Conservation (phyloP, 2,329 filamentous ascomycete species). For the Colletotrichum chlorophyti region DNA sequence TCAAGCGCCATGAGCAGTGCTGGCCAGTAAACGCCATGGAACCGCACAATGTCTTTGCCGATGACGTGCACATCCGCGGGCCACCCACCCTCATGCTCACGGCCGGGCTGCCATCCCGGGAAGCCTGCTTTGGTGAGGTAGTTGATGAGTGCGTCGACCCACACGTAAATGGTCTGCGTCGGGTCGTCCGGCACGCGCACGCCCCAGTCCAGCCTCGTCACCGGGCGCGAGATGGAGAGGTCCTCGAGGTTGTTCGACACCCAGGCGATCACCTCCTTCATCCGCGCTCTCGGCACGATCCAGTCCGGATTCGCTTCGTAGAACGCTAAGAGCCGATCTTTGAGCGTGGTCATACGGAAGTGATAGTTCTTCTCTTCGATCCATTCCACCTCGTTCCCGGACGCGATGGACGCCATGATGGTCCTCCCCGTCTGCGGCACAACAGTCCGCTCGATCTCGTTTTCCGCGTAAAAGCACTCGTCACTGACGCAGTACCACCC, state of each 20-base stretch:
- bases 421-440: conserved; percentile 84
- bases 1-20: conserved; percentile 90
- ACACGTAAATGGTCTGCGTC: conserved; percentile 94
- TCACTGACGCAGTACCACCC: conserved; percentile 98
- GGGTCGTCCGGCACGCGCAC: conserved; percentile 85
- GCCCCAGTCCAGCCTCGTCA: conserved; percentile 82
- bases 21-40: conserved; percentile 98
- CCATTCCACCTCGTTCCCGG: conserved; percentile 94
- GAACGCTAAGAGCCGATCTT: conserved; percentile 78
- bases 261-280: conserved; percentile 79
- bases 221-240: conserved; percentile 86
- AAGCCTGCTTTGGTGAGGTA: conserved; percentile 91
- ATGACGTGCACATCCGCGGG: conserved; percentile 92
- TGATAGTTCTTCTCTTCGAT: conserved; percentile 93
- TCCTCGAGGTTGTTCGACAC: conserved; percentile 83
- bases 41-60: conserved; percentile 95
- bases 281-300: conserved; percentile 74
- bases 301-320: conserved; percentile 81
- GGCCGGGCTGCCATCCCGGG: conserved; percentile 72
- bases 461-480: conserved; percentile 91
- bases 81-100: conserved; percentile 73
- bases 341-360: conserved; percentile 86
- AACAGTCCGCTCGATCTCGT: conserved; percentile 74
- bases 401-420: conserved; percentile 84
- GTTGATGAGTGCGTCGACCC: conserved; percentile 95